Conservation (phyloP, 2,329 filamentous ascomycete species). For the Curvularia sp. region DNA sequence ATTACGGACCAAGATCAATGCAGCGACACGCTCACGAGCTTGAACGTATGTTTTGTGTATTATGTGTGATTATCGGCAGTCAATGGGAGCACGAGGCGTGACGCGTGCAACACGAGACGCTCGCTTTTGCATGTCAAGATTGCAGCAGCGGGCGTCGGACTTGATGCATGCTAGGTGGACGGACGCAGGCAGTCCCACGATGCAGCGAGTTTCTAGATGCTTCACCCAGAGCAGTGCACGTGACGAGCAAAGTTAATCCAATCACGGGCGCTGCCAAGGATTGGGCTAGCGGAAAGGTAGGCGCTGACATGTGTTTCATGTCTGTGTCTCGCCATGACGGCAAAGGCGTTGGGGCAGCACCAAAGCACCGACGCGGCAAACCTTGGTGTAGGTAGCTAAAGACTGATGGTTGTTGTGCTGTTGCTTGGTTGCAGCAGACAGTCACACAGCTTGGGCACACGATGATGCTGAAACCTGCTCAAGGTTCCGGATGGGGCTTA, state of each 20-base stretch:
- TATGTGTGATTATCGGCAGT: not conserved
- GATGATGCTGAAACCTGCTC: not conserved
- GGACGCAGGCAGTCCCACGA: not conserved
- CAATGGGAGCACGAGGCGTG: not conserved
- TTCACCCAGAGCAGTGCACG: not conserved
- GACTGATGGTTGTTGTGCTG: not conserved
- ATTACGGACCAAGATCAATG: constrained; percentile 38
- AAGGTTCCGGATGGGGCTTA: not conserved
- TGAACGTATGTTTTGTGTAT: not conserved
- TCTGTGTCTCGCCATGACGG: constrained; percentile 7
- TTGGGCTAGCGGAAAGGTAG: not conserved
- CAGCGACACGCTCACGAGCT: constrained; percentile 23
- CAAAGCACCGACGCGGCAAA: constrained; percentile 9
- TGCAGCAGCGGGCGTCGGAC: constrained; percentile 9
- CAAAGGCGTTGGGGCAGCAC: not conserved
- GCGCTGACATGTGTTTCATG: constrained; percentile 13
- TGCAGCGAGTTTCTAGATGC: not conserved
- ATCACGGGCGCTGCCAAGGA: not conserved
- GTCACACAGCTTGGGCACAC: not conserved
- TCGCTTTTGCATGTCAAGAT: not conserved
- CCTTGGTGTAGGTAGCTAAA: not conserved
- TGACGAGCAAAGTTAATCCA: not conserved
- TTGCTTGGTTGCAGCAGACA: not conserved
- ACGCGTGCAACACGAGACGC: constrained; percentile 8
- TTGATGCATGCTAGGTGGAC: not conserved